phyloP scores from a whole-genome alignment of 352 stramenopile genomes.

The Blastocystis sp. region DNA sequence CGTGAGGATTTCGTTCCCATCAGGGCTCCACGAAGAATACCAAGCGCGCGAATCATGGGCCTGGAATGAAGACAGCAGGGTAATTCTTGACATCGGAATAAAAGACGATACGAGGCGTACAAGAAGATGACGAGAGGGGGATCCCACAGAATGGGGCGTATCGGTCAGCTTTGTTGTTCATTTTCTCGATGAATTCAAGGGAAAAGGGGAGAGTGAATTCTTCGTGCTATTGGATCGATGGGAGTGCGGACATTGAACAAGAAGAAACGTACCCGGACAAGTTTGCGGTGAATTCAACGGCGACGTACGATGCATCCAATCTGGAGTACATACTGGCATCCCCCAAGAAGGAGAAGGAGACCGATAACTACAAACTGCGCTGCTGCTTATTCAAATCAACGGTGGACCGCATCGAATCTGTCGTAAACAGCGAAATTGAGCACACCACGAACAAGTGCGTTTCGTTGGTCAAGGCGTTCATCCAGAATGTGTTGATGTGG shows the following conservation, averaged over 20 bases:
- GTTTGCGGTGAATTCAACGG: background rate
- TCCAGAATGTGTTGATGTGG: slow-evolving; percentile 7
- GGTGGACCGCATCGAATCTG: slow-evolving; percentile 29
- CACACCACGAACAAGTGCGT: slow-evolving; percentile 54
- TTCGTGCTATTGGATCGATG: slow-evolving; percentile 38
- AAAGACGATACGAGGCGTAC: background rate
- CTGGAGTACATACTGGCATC: slow-evolving; percentile 13
- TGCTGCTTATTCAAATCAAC: slow-evolving; percentile 32
- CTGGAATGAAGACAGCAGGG: slow-evolving; percentile 71
- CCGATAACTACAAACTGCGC: slow-evolving; percentile 10
- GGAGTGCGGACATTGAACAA: background rate
- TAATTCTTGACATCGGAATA: slow-evolving; percentile 9
- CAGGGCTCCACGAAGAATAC: slow-evolving; percentile 80
- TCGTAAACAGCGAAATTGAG: background rate
- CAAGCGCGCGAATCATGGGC: slow-evolving; percentile 79
- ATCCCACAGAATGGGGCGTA: background rate
- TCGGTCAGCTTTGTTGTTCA: background rate
- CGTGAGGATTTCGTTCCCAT: slow-evolving; percentile 79
- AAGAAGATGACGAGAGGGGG: background rate
- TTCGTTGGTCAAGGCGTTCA: slow-evolving; percentile 27
- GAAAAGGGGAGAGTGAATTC: slow-evolving; percentile 26
- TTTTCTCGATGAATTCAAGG: slow-evolving; percentile 46
- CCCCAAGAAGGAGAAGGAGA: background rate
- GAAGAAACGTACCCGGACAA: slow-evolving; percentile 4
- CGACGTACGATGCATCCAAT: background rate